These are phyloP conservation scores for Stephania japonica DNA, from an alignment of 164 flowering plant species.

Conservation along the genomic window DNA sequence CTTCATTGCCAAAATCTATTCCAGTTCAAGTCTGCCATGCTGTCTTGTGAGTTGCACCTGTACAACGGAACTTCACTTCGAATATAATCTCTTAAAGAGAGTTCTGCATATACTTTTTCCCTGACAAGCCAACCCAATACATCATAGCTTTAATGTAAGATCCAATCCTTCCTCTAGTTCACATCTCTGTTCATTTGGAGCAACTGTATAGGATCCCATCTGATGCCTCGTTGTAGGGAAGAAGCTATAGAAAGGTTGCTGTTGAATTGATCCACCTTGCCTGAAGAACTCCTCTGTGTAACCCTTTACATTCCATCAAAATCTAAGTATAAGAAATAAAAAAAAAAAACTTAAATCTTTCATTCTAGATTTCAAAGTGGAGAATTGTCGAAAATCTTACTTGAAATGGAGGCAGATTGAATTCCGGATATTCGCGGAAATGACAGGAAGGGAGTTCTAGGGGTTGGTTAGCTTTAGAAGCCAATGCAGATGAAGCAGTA, in stretches of 20 bases:
- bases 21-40: neutral
- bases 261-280: slow-evolving; percentile 12
- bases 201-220: neutral
- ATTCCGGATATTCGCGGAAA: slow-evolving; percentile 16
- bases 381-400: slow-evolving; percentile 19
- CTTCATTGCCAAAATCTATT: neutral
- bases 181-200: slow-evolving; percentile 5
- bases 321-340: neutral
- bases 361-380: neutral
- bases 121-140: neutral
- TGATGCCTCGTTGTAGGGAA: slow-evolving; percentile 14
- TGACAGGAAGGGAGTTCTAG: slow-evolving; percentile 12
- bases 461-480: slow-evolving; percentile 23
- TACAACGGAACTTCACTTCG: neutral
- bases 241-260: slow-evolving; percentile 26
- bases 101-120: neutral
- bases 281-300: slow-evolving; percentile 8
- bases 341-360: neutral
- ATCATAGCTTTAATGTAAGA: slow-evolving; percentile 14
- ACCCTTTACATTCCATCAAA: slow-evolving; percentile 4
- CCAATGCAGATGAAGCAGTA: slow-evolving; percentile 19
- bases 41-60: neutral
- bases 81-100: neutral
- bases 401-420: slow-evolving; percentile 23
- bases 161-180: slow-evolving; percentile 5